phyloP scores from a whole-genome alignment of 805 yeast genomes.

The Maudiozyma bulderi region DNA sequence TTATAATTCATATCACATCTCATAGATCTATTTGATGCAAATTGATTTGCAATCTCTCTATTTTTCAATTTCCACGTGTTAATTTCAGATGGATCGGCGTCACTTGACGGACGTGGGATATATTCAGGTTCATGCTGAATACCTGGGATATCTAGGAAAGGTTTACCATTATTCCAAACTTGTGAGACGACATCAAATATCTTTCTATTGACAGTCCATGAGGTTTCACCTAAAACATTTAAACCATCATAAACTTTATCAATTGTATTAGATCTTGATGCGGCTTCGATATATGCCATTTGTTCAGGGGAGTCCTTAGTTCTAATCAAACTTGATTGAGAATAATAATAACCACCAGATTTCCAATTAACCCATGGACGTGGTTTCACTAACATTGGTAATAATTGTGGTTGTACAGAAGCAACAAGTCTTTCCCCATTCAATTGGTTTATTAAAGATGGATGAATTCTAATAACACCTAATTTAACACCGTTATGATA shows the following conservation, averaged over 20 bases:
- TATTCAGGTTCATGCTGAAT: slow-evolving; percentile 36
- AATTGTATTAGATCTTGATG: slow-evolving; percentile 58
- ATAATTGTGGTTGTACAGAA: slow-evolving; percentile 69
- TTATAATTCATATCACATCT: slow-evolving; percentile 93
- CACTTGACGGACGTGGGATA: slow-evolving; percentile 50
- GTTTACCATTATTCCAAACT: slow-evolving; percentile 82
- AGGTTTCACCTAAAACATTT: slow-evolving; percentile 74
- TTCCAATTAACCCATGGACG: slow-evolving; percentile 75
- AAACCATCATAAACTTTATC: slow-evolving; percentile 67
- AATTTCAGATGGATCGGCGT: slow-evolving; percentile 63
- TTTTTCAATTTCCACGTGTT: slow-evolving; percentile 60
- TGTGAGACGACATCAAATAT: slow-evolving; percentile 60
- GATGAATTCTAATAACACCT: slow-evolving; percentile 75
- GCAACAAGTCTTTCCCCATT: slow-evolving; percentile 57
- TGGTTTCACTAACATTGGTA: slow-evolving; percentile 93
- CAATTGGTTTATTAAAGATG: slow-evolving; percentile 52
- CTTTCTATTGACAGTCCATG: slow-evolving; percentile 83
- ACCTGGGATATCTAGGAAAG: slow-evolving; percentile 66
- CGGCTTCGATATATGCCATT: slow-evolving; percentile 76
- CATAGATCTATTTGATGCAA: slow-evolving; percentile 64
- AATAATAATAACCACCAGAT: slow-evolving; percentile 74
- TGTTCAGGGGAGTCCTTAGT: slow-evolving; percentile 84
- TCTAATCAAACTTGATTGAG: slow-evolving; percentile 58
- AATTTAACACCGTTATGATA: slow-evolving; percentile 67
- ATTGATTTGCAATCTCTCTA: slow-evolving; percentile 47